A percentile compares a stretch with the other conserved stretches of the same genome.
Evolutionary conservation across 1,139 yeast genomes (phyloP).

Genomic region (Suhomyces terraborum): DNA sequence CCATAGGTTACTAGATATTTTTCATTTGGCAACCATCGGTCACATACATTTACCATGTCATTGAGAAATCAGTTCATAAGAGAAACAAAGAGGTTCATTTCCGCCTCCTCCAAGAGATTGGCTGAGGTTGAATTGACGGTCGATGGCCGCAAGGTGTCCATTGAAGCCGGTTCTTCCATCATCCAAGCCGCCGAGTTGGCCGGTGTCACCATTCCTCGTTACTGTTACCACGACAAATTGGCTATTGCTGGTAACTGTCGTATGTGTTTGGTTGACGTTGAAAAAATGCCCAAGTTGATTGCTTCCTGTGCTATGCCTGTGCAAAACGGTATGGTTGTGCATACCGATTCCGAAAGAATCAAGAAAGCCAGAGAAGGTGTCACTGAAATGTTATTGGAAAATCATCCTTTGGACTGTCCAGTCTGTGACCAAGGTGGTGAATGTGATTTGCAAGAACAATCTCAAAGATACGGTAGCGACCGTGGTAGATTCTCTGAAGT

Average conservation of each 20-base stretch:
- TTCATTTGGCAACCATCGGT: slow-evolving; percentile 10
- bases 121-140: slow-evolving; percentile 75
- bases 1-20: background rate
- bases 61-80: slow-evolving; percentile 29
- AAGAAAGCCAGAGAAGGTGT: slow-evolving; percentile 89
- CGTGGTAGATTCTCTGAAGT: slow-evolving; percentile 84
- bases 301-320: slow-evolving; percentile 95
- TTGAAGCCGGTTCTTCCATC: slow-evolving; percentile 86
- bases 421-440: slow-evolving; percentile 96
- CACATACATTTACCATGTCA: slow-evolving; percentile 12
- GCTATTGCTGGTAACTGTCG: slow-evolving; percentile 96
- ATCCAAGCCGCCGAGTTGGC: slow-evolving; percentile 93
- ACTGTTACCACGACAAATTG: slow-evolving; percentile 88
- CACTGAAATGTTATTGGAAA: slow-evolving; percentile 83
- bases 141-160: slow-evolving; percentile 74
- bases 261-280: slow-evolving; percentile 91
- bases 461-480: slow-evolving; percentile 81
- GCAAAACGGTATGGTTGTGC: slow-evolving; percentile 84
- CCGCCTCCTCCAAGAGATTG: slow-evolving; percentile 26
- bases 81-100: slow-evolving; percentile 34
- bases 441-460: slow-evolving; percentile 89
- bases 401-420: slow-evolving; percentile 92
- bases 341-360: slow-evolving; percentile 78
- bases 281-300: slow-evolving; percentile 85
- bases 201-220: slow-evolving; percentile 84